A percentile compares a stretch with the other conserved stretches of the same genome.
These are phyloP conservation scores for Eragrostis tef DNA, from an alignment of 202 grass and related monocot species.

Conservation along the genomic window DNA sequence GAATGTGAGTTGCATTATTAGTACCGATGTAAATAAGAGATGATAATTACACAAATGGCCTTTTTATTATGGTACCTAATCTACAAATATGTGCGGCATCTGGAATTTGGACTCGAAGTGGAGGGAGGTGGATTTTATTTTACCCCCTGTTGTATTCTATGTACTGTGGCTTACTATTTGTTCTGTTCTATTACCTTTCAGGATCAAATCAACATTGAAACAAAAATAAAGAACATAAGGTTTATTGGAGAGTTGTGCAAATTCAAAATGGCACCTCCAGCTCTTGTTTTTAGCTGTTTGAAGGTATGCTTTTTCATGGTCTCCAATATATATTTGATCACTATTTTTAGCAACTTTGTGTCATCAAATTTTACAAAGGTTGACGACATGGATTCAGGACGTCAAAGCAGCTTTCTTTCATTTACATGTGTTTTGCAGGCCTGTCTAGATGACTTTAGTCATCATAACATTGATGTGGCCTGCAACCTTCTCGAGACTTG, in stretches of 20 bases:
- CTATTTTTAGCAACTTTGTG: neutral
- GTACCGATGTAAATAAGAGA: conserved; percentile 5
- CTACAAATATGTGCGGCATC: neutral
- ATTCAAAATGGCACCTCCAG: conserved; percentile 89
- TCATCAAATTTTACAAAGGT: neutral
- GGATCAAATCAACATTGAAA: conserved; percentile 99
- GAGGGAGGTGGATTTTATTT: neutral
- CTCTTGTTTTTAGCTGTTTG: conserved; percentile 93
- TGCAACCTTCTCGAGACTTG: conserved; percentile 97
- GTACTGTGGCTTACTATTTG: conserved; percentile 43
- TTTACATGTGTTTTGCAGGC: conserved; percentile 61
- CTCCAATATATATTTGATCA: neutral
- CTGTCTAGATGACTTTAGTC: conserved; percentile 97
- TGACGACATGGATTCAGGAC: neutral
- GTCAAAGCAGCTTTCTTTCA: neutral
- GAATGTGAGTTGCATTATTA: conserved; percentile 19
- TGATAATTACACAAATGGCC: neutral
- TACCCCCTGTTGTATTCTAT: conserved; percentile 19
- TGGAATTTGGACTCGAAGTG: conserved; percentile 23
- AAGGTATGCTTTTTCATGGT: conserved; percentile 60
- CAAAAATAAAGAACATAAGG: conserved; percentile 98
- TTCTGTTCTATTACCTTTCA: conserved; percentile 54
- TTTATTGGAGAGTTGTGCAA: conserved; percentile 99
- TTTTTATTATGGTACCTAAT: neutral
- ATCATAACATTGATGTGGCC: conserved; percentile 98